These are phyloP conservation scores for Malassezia slooffiae DNA, from an alignment of 1,284 basidiomycete genomes.

Conservation along the genomic window DNA sequence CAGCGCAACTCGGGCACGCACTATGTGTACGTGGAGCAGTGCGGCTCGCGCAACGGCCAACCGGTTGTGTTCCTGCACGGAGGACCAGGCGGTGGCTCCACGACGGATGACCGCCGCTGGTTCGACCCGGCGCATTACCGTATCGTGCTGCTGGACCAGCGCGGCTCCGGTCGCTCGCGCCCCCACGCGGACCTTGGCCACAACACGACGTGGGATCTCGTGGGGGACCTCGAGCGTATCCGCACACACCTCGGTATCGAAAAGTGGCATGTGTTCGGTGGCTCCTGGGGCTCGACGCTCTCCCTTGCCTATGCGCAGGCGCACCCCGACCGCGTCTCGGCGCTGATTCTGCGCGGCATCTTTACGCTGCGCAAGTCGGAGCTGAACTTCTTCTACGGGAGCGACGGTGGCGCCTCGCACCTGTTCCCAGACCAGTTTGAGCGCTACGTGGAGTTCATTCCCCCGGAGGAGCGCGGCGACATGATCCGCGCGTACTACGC, in stretches of 20 bases:
- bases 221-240: slow-evolving; percentile 75
- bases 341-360: slow-evolving; percentile 76
- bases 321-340: slow-evolving; percentile 69
- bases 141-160: slow-evolving; percentile 52
- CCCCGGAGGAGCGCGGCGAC: slow-evolving; percentile 65
- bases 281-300: slow-evolving; percentile 63
- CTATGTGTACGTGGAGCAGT: slow-evolving; percentile 33
- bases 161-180: slow-evolving; percentile 63
- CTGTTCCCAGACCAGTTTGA: slow-evolving; percentile 41
- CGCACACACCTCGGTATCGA: slow-evolving; percentile 56
- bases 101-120: slow-evolving; percentile 31
- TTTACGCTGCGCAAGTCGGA: slow-evolving; percentile 73
- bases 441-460: slow-evolving; percentile 65
- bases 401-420: slow-evolving; percentile 48
- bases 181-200: slow-evolving; percentile 69
- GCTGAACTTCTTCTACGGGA: slow-evolving; percentile 83
- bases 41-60: slow-evolving; percentile 30
- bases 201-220: slow-evolving; percentile 90
- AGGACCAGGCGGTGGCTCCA: slow-evolving; percentile 39
- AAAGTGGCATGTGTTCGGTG: slow-evolving; percentile 44
- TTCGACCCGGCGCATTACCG: slow-evolving; percentile 40
- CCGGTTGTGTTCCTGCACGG: slow-evolving; percentile 41
- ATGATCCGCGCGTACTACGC: slow-evolving; percentile 69
- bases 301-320: slow-evolving; percentile 79
- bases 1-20: slow-evolving; percentile 54